Evolutionary conservation across 2,329 filamentous ascomycete species (phyloP).

Genomic region (Arthrobotrys iridis): DNA sequence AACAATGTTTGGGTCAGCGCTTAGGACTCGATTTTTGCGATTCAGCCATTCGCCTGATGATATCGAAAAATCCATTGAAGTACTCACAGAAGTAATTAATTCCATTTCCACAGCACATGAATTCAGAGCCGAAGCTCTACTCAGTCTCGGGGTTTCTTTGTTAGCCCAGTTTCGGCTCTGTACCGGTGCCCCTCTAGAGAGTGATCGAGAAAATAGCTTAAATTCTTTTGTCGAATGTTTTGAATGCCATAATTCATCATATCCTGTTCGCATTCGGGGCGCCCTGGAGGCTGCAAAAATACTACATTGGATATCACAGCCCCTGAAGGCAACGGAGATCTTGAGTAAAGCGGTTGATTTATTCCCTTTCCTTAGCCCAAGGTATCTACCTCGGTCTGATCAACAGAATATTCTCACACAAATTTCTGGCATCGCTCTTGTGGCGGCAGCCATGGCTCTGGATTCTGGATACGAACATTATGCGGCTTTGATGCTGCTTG

Average conservation of each 20-base stretch:
- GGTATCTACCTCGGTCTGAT: neutral
- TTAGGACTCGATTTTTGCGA: neutral
- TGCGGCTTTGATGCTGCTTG: neutral
- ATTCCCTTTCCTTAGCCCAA: neutral
- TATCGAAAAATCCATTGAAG: neutral
- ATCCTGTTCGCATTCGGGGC: neutral
- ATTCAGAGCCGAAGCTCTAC: neutral
- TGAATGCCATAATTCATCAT: neutral
- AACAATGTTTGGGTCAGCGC: neutral
- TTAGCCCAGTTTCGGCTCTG: neutral
- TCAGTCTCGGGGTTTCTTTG: neutral
- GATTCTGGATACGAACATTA: constrained; percentile 14
- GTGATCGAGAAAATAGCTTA: neutral
- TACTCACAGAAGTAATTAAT: neutral
- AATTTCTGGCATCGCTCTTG: neutral
- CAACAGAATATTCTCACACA: neutral
- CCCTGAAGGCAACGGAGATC: neutral
- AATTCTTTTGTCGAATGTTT: neutral
- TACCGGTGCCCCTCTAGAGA: neutral
- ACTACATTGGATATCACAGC: neutral
- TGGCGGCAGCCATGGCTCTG: constrained; percentile 57
- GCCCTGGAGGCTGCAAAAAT: neutral
- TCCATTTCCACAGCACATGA: neutral
- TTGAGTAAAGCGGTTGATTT: neutral
- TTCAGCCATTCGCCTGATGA: neutral